A percentile compares a stretch with the other conserved stretches of the same genome.
Conservation (phyloP, 805 yeast species). For the Metschnikowia kunwiensis region DNA sequence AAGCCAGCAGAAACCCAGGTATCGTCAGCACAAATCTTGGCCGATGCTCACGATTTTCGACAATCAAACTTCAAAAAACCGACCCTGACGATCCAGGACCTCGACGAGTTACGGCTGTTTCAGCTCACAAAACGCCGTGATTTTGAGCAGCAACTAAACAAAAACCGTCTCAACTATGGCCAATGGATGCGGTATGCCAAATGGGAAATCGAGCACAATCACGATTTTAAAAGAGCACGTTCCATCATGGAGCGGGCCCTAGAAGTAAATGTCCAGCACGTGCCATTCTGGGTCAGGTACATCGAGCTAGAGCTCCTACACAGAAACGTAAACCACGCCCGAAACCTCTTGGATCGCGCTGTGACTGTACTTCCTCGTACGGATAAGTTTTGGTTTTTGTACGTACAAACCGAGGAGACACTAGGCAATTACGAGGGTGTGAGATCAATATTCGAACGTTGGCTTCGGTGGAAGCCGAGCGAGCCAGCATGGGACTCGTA, state of each 20-base stretch:
- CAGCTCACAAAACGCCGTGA: constrained; percentile 78
- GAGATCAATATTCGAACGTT: constrained; percentile 64
- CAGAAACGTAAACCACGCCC: constrained; percentile 79
- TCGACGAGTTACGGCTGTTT: constrained; percentile 74
- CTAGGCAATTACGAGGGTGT: constrained; percentile 61
- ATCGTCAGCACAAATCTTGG: constrained; percentile 60
- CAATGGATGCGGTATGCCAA: constrained; percentile 93
- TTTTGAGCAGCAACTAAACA: constrained; percentile 80
- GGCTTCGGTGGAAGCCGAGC: constrained; percentile 79
- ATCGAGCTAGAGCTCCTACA: constrained; percentile 71
- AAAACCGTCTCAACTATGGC: constrained; percentile 75
- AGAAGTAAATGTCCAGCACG: constrained; percentile 67
- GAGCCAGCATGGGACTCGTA: constrained; percentile 70
- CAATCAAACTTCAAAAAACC: constrained; percentile 39
- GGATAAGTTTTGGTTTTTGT: constrained; percentile 83
- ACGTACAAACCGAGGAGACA: constrained; percentile 78
- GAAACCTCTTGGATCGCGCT: constrained; percentile 80
- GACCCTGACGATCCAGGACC: constrained; percentile 56
- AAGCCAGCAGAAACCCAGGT: constrained; percentile 50
- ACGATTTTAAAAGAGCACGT: constrained; percentile 74
- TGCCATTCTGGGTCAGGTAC: constrained; percentile 85
- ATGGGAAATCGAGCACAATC: constrained; percentile 75
- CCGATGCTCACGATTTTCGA: constrained; percentile 55
- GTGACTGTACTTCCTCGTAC: constrained; percentile 70
- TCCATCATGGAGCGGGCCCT: constrained; percentile 86